phyloP scores from a whole-genome alignment of 768 basidiomycete species.

The Tylopilus rubrobrunneus region DNA sequence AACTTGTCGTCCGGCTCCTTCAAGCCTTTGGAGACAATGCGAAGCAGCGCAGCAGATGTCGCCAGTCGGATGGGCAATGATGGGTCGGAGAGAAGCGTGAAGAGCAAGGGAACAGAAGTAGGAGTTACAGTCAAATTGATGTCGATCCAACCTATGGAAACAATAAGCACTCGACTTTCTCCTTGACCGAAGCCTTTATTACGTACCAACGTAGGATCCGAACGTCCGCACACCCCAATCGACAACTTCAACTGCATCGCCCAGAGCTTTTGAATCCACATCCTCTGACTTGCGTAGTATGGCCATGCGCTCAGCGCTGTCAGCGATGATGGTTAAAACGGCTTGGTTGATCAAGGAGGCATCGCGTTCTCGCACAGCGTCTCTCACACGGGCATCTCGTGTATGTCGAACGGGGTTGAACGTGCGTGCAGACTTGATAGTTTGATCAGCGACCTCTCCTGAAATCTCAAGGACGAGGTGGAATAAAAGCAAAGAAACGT shows the following conservation, averaged over 20 bases:
- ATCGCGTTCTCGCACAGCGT: slow-evolving; percentile 87
- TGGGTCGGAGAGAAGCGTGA: slow-evolving; percentile 74
- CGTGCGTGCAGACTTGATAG: slow-evolving; percentile 81
- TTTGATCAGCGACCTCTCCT: slow-evolving; percentile 94
- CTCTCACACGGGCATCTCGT: slow-evolving; percentile 81
- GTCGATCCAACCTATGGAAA: slow-evolving; percentile 85
- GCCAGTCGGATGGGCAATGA: slow-evolving; percentile 80
- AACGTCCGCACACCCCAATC: slow-evolving; percentile 93
- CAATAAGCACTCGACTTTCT: neutral
- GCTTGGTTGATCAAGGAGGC: slow-evolving; percentile 83
- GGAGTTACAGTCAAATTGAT: slow-evolving; percentile 95
- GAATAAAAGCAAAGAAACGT: slow-evolving; percentile 85
- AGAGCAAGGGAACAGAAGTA: slow-evolving; percentile 79
- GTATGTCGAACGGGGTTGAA: slow-evolving; percentile 67
- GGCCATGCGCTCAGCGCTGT: slow-evolving; percentile 59
- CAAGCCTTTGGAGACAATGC: slow-evolving; percentile 88
- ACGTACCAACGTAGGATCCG: slow-evolving; percentile 91
- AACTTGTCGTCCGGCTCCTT: slow-evolving; percentile 90
- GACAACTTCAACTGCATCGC: slow-evolving; percentile 69
- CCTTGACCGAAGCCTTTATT: neutral
- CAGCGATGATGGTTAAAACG: slow-evolving; percentile 77
- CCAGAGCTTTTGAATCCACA: slow-evolving; percentile 47
- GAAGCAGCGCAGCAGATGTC: slow-evolving; percentile 72
- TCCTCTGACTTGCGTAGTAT: slow-evolving; percentile 45
- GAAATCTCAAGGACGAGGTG: slow-evolving; percentile 93